These are phyloP conservation scores for Tulasnella sp. DNA, from an alignment of 768 basidiomycete genomes.

Conservation along the genomic window DNA sequence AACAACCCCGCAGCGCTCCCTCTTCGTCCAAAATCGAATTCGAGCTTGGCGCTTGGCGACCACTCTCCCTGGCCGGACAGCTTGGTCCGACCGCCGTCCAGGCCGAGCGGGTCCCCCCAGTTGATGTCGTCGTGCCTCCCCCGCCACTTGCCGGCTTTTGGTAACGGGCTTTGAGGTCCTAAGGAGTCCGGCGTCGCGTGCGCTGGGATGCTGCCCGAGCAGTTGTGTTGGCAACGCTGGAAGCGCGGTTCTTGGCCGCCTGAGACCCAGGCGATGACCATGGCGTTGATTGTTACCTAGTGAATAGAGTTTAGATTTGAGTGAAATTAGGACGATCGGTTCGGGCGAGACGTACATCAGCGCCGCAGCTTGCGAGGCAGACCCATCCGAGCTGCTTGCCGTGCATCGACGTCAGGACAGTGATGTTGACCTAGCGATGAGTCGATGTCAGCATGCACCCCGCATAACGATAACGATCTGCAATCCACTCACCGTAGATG, in stretches of 20 bases:
- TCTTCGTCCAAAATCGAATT: not conserved
- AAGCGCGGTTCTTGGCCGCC: slow-evolving; percentile 29
- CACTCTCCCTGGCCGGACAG: not conserved
- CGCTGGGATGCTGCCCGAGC: not conserved
- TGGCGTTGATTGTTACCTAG: slow-evolving; percentile 54
- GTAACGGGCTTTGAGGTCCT: not conserved
- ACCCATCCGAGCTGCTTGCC: slow-evolving; percentile 56
- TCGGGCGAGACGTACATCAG: slow-evolving; percentile 43
- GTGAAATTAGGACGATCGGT: not conserved
- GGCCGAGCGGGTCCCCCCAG: not conserved
- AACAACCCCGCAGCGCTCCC: not conserved
- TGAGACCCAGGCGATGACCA: slow-evolving; percentile 56
- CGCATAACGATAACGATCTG: not conserved
- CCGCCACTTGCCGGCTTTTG: not conserved
- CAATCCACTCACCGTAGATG: slow-evolving; percentile 48
- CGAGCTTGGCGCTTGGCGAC: not conserved
- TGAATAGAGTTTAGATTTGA: not conserved
- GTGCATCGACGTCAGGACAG: slow-evolving; percentile 52
- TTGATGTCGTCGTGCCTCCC: not conserved
- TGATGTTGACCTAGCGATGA: slow-evolving; percentile 48
- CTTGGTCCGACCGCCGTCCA: not conserved
- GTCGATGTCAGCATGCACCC: not conserved
- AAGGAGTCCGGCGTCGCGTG: not conserved
- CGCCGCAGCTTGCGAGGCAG: slow-evolving; percentile 50
- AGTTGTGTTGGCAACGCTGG: not conserved